Evolutionary conservation across 371 early-diverging fungal species (phyloP), one percentile per base, ranked within the genome.

Genomic region (Batkoa obscura): DNA sequence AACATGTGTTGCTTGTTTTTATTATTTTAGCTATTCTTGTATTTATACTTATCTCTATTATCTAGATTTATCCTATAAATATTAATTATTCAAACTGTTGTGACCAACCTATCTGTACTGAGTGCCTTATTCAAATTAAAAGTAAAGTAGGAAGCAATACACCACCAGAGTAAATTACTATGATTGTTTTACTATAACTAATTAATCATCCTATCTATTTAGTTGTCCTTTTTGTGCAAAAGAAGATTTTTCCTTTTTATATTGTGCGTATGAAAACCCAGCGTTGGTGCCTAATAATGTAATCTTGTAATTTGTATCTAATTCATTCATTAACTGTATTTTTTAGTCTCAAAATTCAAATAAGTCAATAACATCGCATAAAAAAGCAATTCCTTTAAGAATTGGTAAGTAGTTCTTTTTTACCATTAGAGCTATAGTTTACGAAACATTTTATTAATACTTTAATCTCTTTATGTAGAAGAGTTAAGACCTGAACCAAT

Each of bases 1-100:
- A 41, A 41, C 41, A 42, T 10, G n/a, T 10, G 42, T 42, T 42
- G 10, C n/a, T 42, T 3, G n/a, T n/a, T n/a, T n/a, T n/a, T n/a
- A n/a, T n/a, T n/a, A n/a, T n/a, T n/a, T n/a, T n/a, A n/a, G n/a
- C n/a, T n/a, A n/a, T n/a, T n/a, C n/a, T n/a, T n/a, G n/a, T n/a
- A n/a, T n/a, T n/a, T n/a, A n/a, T n/a, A 12, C 32, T 23, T 31
- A 4, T 2, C 2, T 31, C 30, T 1, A 45, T 8, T 52, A 2
- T n/a, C 9, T 63, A 84, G 85, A 88, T 82, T 66, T 94, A 91
- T 64, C 93, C 93, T 17, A 64, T 75, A 53, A 86, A 90, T 68
- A 86, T 88, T 69, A 94, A 94, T 69, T 81, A 83, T 61, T 82
- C 92, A n/a, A 73, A 84, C 12, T 93, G 94, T 66, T 93, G 94